These are phyloP conservation scores for Sugiyamaella paludigena DNA, from an alignment of 1,139 yeast genomes.

Conservation along the genomic window DNA sequence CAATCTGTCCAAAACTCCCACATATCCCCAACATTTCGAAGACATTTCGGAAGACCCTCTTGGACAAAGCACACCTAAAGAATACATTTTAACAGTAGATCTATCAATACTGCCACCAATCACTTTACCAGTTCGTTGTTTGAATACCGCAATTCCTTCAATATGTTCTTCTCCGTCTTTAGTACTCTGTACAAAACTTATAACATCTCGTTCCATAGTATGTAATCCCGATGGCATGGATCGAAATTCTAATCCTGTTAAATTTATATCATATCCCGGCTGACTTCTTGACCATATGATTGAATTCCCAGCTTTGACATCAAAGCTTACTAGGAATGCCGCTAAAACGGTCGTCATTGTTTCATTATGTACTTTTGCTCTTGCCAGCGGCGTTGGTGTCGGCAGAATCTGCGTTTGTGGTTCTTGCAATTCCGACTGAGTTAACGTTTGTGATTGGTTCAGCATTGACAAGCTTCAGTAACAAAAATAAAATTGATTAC, in stretches of 20 bases:
- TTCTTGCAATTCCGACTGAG: no score
- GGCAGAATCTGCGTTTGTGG: no score
- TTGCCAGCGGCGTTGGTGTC: no score
- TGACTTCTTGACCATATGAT: constrained; percentile 50
- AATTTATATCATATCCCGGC: constrained; percentile 23
- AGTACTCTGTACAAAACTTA: constrained; percentile 46
- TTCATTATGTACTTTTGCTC: not conserved
- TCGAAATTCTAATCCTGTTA: constrained; percentile 56
- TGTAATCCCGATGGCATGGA: constrained; percentile 86
- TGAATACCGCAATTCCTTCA: constrained; percentile 51
- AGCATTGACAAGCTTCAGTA: no score
- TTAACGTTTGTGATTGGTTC: no score
- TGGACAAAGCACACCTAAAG: constrained; percentile 34
- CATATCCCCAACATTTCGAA: constrained; percentile 54
- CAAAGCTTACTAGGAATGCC: constrained; percentile 61
- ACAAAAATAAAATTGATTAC: no score
- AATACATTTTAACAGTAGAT: constrained; percentile 29
- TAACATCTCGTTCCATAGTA: constrained; percentile 52
- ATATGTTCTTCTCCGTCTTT: constrained; percentile 13
- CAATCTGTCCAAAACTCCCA: constrained; percentile 45
- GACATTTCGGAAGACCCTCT: constrained; percentile 12
- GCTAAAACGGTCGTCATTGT: constrained; percentile 34
- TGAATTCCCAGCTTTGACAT: constrained; percentile 60
- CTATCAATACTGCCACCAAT: constrained; percentile 18
- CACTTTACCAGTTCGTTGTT: constrained; percentile 37